These are phyloP conservation scores for Coniochaeta ligniaria DNA, from an alignment of 2,329 filamentous ascomycete genomes.

Conservation along the genomic window DNA sequence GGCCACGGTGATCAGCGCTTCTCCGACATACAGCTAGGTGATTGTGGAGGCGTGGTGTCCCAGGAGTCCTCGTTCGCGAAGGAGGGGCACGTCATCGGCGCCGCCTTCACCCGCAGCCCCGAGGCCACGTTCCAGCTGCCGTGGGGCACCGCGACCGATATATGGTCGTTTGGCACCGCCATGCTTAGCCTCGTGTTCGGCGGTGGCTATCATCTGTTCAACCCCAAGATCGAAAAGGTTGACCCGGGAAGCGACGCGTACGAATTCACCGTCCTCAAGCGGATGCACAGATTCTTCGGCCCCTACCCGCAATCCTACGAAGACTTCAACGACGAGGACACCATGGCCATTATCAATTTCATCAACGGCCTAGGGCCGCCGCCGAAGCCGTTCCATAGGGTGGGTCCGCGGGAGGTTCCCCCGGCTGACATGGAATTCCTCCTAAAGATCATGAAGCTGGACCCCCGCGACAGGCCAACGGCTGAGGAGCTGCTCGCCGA, in stretches of 20 bases:
- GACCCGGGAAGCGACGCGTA: constrained; percentile 11
- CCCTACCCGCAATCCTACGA: constrained; percentile 11
- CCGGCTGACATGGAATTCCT: constrained; percentile 17
- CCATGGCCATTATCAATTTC: constrained; percentile 10
- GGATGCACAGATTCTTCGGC: constrained; percentile 16
- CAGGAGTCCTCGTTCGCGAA: constrained; percentile 13
- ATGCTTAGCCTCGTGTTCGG: constrained; percentile 17
- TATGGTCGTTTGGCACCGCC: constrained; percentile 18
- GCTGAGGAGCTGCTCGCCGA: constrained; percentile 16
- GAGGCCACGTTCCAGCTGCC: constrained; percentile 15
- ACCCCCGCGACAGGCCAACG: constrained; percentile 18
- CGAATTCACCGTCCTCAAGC: constrained; percentile 15
- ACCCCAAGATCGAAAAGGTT: constrained; percentile 9
- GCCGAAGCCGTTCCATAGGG: constrained; percentile 13
- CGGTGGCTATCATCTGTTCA: constrained; percentile 16
- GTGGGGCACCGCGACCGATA: constrained; percentile 16
- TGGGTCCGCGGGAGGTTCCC: constrained; percentile 12
- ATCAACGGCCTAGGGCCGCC: constrained; percentile 12
- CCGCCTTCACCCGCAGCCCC: constrained; percentile 14
- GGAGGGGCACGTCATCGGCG: constrained; percentile 15
- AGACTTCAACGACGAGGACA: constrained; percentile 11
- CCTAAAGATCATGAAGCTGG: constrained; percentile 17
- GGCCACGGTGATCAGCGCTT: constrained; percentile 12
- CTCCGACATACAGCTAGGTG: constrained; percentile 17
- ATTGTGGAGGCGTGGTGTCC: constrained; percentile 14